Evolutionary conservation across 2,329 filamentous ascomycete species (phyloP).

Genomic region (Colletotrichum chlorophyti): DNA sequence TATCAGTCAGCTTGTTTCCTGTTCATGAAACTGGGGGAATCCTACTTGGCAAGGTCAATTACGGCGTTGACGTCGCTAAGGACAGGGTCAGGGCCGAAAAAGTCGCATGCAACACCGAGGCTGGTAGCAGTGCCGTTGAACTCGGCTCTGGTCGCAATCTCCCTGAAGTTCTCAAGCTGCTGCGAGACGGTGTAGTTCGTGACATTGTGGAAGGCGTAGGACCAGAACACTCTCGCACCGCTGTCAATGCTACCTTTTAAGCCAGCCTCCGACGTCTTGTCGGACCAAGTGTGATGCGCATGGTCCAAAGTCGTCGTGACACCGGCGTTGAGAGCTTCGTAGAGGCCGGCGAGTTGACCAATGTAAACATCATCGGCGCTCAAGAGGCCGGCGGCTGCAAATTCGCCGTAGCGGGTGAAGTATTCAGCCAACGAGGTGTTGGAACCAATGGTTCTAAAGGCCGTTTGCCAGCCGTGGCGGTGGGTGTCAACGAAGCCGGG

Average conservation of each 20-base stretch:
- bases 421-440: conserved; percentile 59
- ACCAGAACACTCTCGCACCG: conserved; percentile 55
- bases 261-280: conserved; percentile 49
- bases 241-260: conserved; percentile 55
- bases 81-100: conserved; percentile 37
- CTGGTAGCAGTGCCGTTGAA: conserved; percentile 39
- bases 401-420: conserved; percentile 48
- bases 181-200: conserved; percentile 41
- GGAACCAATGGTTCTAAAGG: conserved; percentile 57
- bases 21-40: not conserved
- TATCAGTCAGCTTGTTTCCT: not conserved
- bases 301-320: conserved; percentile 61
- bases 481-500: conserved; percentile 66
- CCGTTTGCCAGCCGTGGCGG: conserved; percentile 63
- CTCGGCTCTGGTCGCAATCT: conserved; percentile 38
- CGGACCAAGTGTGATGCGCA: conserved; percentile 55
- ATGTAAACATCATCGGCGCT: conserved; percentile 53
- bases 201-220: conserved; percentile 47
- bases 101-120: conserved; percentile 51
- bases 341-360: conserved; percentile 52
- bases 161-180: conserved; percentile 45
- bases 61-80: conserved; percentile 38
- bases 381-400: conserved; percentile 38
- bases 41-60: conserved; percentile 40
- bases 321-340: conserved; percentile 59